Percentiles rank a stretch among this genome's conserved stretches.
Evolutionary conservation across 139 green algal species (phyloP).

Genomic region (Coelastrella sp.): DNA sequence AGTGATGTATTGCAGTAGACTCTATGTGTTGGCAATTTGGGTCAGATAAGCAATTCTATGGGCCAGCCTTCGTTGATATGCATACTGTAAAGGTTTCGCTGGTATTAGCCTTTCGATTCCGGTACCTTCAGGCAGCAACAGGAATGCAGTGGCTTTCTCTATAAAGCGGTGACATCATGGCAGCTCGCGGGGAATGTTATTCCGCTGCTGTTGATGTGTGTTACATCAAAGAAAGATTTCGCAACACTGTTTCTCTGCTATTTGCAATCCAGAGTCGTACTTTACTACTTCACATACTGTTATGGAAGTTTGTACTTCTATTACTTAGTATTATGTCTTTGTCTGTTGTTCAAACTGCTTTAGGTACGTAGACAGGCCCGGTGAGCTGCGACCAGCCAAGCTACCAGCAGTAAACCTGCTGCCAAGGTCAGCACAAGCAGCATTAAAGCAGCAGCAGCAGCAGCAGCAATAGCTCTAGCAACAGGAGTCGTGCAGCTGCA

Average conservation of each 20-base stretch:
- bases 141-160: too few relatives aligned
- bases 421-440: constrained; percentile 20
- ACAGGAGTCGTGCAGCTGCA: not conserved
- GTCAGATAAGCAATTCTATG: too few relatives aligned
- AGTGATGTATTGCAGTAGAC: not conserved
- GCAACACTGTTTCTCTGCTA: too few relatives aligned
- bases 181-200: too few relatives aligned
- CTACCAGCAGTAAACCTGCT: constrained; percentile 43
- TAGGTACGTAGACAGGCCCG: constrained; percentile 89
- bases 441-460: constrained; percentile 32
- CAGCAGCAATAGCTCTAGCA: constrained; percentile 23
- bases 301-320: not conserved
- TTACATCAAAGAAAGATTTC: too few relatives aligned
- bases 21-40: not conserved
- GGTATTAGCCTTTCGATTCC: too few relatives aligned
- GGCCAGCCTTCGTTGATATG: too few relatives aligned
- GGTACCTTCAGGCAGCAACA: too few relatives aligned
- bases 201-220: too few relatives aligned
- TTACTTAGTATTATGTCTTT: not conserved
- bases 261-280: too few relatives aligned
- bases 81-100: too few relatives aligned
- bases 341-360: not conserved
- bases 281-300: not conserved
- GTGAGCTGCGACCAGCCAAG: constrained; percentile 84
- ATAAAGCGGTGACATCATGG: too few relatives aligned